phyloP scores from a whole-genome alignment of 495 filamentous ascomycete genomes.

The Arthonia radiata region DNA sequence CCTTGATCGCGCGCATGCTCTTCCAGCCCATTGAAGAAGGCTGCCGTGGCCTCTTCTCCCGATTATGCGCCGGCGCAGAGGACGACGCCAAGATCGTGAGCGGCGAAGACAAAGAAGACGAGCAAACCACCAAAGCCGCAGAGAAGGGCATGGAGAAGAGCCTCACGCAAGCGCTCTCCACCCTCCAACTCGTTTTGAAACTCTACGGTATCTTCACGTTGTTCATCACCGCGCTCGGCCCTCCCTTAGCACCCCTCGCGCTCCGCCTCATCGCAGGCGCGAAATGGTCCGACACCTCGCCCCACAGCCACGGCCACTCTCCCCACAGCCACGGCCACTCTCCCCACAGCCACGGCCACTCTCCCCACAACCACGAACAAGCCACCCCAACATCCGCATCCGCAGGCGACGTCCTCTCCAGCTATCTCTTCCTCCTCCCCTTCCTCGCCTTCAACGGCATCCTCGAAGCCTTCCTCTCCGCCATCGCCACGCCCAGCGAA shows the following conservation, averaged over 20 bases:
- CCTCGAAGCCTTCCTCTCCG: constrained; percentile 74
- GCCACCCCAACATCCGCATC: no score
- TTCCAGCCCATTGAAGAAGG: constrained; percentile 93
- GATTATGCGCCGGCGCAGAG: constrained; percentile 19
- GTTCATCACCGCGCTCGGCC: constrained; percentile 40
- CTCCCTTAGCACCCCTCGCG: constrained; percentile 41
- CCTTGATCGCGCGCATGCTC: constrained; percentile 64
- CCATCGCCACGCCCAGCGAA: constrained; percentile 44
- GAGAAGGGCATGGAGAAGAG: constrained; percentile 9
- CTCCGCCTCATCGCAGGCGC: constrained; percentile 48
- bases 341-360: no score
- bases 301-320: no score
- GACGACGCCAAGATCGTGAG: no score
- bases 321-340: no score
- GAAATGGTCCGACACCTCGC: constrained; percentile 39
- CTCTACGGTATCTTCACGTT: constrained; percentile 43
- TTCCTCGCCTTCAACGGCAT: constrained; percentile 81
- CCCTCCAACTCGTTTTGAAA: constrained; percentile 27
- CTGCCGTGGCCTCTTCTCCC: constrained; percentile 63
- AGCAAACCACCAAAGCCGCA: constrained; percentile 8
- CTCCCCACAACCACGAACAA: no score
- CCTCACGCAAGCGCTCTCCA: constrained; percentile 15
- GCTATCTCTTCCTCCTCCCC: constrained; percentile 81
- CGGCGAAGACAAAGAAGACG: constrained; percentile 5
- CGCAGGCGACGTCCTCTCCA: constrained; percentile 42